A percentile compares a stretch with the other conserved stretches of the same genome.
Conservation (phyloP, 169 alveolate genomes). For the Plasmodium inui region DNA sequence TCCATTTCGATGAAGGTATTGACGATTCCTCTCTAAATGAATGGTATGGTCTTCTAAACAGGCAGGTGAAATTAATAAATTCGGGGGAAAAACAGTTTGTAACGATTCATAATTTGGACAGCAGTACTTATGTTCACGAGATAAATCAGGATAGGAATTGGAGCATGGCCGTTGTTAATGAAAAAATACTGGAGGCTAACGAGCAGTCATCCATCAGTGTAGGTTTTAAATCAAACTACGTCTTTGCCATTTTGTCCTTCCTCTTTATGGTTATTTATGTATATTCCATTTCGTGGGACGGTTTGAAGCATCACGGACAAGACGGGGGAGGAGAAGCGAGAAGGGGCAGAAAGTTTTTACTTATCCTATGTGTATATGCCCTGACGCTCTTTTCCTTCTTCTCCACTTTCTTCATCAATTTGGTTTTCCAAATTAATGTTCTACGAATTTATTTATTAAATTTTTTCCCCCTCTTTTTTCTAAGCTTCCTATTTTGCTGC, state of each 20-base stretch:
- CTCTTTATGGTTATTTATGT: conserved; percentile 29
- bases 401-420: conserved; percentile 29
- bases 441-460: conserved; percentile 28
- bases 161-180: conserved; percentile 20
- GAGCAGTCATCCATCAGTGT: conserved; percentile 6
- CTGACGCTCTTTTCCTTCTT: conserved; percentile 39
- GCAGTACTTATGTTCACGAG: neutral
- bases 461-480: conserved; percentile 29
- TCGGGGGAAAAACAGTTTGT: neutral
- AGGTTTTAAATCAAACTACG: conserved; percentile 33
- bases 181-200: conserved; percentile 17
- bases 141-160: neutral
- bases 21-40: conserved; percentile 14
- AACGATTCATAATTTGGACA: conserved; percentile 10
- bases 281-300: neutral
- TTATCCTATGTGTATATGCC: neutral
- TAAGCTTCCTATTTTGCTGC: conserved; percentile 41
- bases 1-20: conserved; percentile 22
- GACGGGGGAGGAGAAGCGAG: neutral
- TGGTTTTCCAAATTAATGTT: conserved; percentile 8
- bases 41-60: conserved; percentile 36
- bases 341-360: neutral
- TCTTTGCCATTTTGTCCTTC: conserved; percentile 30
- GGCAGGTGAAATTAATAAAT: conserved; percentile 12
- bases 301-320: neutral